Base-by-base conservation (phyloP, 108 stramenopile genomes). In the Stephanodiscus triporus region DNA sequence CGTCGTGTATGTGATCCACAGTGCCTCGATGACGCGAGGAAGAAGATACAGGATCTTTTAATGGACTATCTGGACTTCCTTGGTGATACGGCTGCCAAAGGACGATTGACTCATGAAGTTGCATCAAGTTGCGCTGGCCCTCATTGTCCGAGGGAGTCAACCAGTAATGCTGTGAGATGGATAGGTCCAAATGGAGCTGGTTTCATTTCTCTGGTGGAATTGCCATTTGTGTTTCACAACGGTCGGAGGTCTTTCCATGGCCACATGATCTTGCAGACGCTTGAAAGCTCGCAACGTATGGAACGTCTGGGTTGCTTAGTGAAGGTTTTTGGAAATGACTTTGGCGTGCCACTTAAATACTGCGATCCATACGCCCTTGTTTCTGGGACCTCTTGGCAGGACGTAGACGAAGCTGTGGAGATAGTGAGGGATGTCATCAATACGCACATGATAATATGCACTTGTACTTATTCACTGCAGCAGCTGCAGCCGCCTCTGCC, bases 361-460 rank as follows among this genome's bases (percentile, higher is more conserved):
- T 54, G 53, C 13, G 53, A 54, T 54, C 53, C 53, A 27, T 27
- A 54, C 27, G 53, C 11, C 23, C 53, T 54, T 54, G 53, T 54
- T 23, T 27, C 27, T 2, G 53, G 53, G 26, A 9, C 2, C 9
- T 27, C 26, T 27, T 54, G 53, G 53, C 53, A 54, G 23, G 23
- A 2, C 27, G 53, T 54, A 27, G 53, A 54, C 23, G 23, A 26
- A 27, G 53, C 53, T 26, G 53, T 54, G 53, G 53, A 54, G 53
- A 54, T 54, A 1, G 53, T 54, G 4, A 24, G 23, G 8, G 23
- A 24, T 54, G 53, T 27, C 9, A 53, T 66, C 51, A 26, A n/a
- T 0, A 51, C 14, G n/a, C 66, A 66, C 34, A 47, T 29, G 49
- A 49, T 0, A 6, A 36, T 8, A 14, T 66, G 66, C 19, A 2